Evolutionary conservation across 441 rosid species (phyloP), one percentile per base, ranked within the genome.

Genomic region (Macaranga tanarius): DNA sequence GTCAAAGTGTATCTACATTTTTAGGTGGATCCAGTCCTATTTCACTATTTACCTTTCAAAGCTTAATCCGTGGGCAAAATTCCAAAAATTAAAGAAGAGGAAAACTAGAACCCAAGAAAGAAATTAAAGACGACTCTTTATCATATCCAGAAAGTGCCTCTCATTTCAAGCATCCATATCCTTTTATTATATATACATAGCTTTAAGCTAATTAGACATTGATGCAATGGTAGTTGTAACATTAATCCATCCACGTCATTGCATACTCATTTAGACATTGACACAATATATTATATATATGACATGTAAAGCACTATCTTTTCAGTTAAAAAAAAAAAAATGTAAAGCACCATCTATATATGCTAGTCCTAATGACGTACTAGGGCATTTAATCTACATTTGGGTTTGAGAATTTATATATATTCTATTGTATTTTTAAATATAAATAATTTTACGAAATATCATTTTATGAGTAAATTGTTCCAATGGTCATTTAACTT

Each of bases 221-320:
- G 67, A 23, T 2, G 20, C 16, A n/a, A 28, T 54, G 50, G 38
- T 48, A 16, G 69, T 16, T 65, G 22, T 16, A 65, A 65, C 23
- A 56, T 56, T 3, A 20, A 62, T 54, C 54, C 19, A 70, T 25
- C 73, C 65, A 25, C 65, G 73, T 70, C 73, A 70, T 48, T 25
- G 65, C 73, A 10, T 11, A 44, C 65, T 70, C 65, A 70, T 44
- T 22, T 17, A 31, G 62, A 2, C 34, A 40, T 40, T 40, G 62
- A 68, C 73, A 57, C 48, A 4, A n/a, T 31, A 4, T 31, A 31
- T 31, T 31, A 31, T 31, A 1, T 1, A 15, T 15, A 59, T 56
- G 72, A 57, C 72, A 69, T 42, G 72, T 16, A 17, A 44, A 10
- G 5, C 73, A 58, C 64, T 25, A 5, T 55, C 47, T 3, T n/a